Evolutionary conservation across 805 yeast species (phyloP).

Genomic region (Sugiyamaella marilandica): DNA sequence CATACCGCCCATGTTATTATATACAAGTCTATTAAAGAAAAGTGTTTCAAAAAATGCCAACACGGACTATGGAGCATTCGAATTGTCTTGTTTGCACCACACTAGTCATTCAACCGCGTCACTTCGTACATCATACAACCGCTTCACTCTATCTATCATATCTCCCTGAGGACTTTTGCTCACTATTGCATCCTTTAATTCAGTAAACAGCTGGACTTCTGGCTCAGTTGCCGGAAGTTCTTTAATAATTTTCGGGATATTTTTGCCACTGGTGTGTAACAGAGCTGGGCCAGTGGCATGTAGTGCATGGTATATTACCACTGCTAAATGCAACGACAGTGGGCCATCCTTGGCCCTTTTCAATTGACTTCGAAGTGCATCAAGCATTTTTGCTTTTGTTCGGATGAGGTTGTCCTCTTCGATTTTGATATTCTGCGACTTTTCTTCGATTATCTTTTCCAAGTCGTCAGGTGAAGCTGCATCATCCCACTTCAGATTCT

Average conservation of each 20-base stretch:
- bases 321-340: conserved; percentile 26
- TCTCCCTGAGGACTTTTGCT: not conserved
- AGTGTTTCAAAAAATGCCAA: no score
- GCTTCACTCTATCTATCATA: not conserved
- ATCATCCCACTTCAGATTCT: not conserved
- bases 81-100: no score
- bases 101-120: not conserved
- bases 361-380: conserved; percentile 14
- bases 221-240: conserved; percentile 11
- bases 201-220: conserved; percentile 12
- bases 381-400: not conserved
- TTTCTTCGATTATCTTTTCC: not conserved
- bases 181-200: conserved; percentile 19
- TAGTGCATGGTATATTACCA: conserved; percentile 19
- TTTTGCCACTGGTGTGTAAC: conserved; percentile 27
- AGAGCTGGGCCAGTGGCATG: conserved; percentile 17
- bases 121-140: not conserved
- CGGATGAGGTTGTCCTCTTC: not conserved
- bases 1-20: no score
- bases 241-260: conserved; percentile 29
- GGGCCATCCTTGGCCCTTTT: conserved; percentile 24
- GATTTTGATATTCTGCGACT: not conserved
- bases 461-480: not conserved
- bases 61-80: no score
- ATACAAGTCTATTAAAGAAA: no score